These are phyloP conservation scores for Phytophthora pisi DNA, from an alignment of 352 stramenopile species.

Conservation along the genomic window DNA sequence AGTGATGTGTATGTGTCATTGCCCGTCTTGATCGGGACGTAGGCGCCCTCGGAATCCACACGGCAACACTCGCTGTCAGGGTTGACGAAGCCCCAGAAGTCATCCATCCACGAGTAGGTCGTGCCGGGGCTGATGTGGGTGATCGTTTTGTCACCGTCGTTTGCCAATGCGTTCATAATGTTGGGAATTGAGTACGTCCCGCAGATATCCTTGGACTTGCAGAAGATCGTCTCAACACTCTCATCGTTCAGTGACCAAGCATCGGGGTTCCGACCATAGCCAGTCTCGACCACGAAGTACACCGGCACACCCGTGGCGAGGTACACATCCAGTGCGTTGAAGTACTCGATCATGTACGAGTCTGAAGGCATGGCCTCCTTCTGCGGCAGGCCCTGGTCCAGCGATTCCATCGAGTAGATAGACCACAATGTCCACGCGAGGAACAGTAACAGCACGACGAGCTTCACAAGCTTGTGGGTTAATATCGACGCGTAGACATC, in stretches of 20 bases:
- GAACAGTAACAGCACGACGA: slow-evolving; percentile 56
- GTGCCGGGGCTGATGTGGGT: slow-evolving; percentile 62
- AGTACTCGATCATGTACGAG: slow-evolving; percentile 74
- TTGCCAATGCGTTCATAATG: slow-evolving; percentile 60
- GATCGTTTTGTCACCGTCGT: slow-evolving; percentile 44
- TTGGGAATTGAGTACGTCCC: slow-evolving; percentile 60
- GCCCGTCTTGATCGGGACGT: slow-evolving; percentile 50
- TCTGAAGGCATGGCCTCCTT: slow-evolving; percentile 66
- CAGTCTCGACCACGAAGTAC: slow-evolving; percentile 69
- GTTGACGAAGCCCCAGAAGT: slow-evolving; percentile 70
- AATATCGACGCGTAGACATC: slow-evolving; percentile 56
- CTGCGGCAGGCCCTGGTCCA: slow-evolving; percentile 65
- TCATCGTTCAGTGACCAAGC: slow-evolving; percentile 55
- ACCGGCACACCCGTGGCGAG: slow-evolving; percentile 63
- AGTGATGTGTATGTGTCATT: slow-evolving; percentile 55
- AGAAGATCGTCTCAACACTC: slow-evolving; percentile 53
- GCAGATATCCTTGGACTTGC: slow-evolving; percentile 70
- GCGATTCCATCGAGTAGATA: slow-evolving; percentile 56
- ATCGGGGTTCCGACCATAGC: slow-evolving; percentile 58
- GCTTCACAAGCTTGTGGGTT: slow-evolving; percentile 53
- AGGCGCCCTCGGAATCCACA: slow-evolving; percentile 47
- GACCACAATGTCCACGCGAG: slow-evolving; percentile 51
- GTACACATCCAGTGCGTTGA: slow-evolving; percentile 60
- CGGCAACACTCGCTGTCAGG: slow-evolving; percentile 67
- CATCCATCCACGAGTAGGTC: slow-evolving; percentile 75